Conservation (phyloP, 2,329 filamentous ascomycete genomes). For the Clarireedia homoeocarpa region DNA sequence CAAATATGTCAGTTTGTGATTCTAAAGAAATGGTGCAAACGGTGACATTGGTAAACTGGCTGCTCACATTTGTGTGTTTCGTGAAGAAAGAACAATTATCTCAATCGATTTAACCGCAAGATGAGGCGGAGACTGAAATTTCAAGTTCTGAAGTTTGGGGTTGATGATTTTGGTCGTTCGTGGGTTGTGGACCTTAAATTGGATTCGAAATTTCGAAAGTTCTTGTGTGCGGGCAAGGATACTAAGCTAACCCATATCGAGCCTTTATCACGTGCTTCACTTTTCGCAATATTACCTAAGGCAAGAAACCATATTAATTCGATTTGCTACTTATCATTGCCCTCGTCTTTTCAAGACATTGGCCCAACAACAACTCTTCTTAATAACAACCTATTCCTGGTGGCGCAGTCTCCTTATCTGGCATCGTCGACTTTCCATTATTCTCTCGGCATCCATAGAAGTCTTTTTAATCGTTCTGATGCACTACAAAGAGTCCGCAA, state of each 20-base stretch:
- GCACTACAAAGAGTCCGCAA: conserved; percentile 7
- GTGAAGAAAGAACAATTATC: conserved; percentile 61
- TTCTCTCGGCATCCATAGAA: background rate
- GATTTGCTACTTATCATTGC: background rate
- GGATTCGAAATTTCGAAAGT: conserved; percentile 7
- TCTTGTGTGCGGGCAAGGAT: conserved; percentile 2
- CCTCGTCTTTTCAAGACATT: background rate
- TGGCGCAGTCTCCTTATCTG: background rate
- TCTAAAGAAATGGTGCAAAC: background rate
- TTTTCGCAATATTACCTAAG: background rate
- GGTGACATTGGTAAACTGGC: background rate
- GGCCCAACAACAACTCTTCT: conserved; percentile 1
- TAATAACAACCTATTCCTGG: background rate
- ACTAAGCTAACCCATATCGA: background rate
- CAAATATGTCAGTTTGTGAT: conserved; percentile 15
- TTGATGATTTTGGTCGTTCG: background rate
- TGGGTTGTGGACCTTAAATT: conserved; percentile 8
- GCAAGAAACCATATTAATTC: conserved; percentile 1
- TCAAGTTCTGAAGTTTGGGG: conserved; percentile 52
- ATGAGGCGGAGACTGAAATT: conserved; percentile 98
- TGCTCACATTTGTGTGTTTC: conserved; percentile 23
- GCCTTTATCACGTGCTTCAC: background rate
- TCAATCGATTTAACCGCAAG: conserved; percentile 99
- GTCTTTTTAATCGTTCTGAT: conserved; percentile 12
- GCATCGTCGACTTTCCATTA: background rate